Evolutionary conservation across 1,139 yeast species (phyloP).

Genomic region (Saccharomyces hybrid): DNA sequence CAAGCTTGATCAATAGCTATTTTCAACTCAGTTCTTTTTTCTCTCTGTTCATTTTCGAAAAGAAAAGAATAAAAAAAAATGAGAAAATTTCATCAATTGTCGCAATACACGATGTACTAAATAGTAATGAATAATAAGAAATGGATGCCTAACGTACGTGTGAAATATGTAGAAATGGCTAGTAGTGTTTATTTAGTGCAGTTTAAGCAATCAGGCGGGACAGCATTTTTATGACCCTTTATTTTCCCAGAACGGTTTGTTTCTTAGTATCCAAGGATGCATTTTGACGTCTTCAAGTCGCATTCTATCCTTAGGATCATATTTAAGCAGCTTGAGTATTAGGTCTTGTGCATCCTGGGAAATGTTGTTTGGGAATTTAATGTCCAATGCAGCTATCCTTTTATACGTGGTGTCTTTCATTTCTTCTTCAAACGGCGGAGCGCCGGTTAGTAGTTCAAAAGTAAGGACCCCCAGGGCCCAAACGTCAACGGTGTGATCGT

Average conservation of each 20-base stretch:
- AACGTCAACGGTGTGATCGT: slow-evolving; percentile 71
- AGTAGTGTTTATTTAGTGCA: not conserved
- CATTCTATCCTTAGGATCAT: slow-evolving; percentile 61
- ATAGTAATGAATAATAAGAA: not conserved
- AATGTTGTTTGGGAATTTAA: slow-evolving; percentile 61
- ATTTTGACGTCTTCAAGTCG: slow-evolving; percentile 50
- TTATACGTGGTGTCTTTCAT: slow-evolving; percentile 67
- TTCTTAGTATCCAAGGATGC: slow-evolving; percentile 79
- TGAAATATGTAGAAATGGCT: not conserved
- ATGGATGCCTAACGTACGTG: not conserved
- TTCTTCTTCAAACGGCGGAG: slow-evolving; percentile 85
- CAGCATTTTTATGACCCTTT: not conserved
- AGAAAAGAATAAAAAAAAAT: not conserved
- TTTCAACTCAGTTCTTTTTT: not conserved
- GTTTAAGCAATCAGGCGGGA: too few relatives aligned
- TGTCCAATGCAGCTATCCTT: slow-evolving; percentile 69
- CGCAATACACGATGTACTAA: not conserved
- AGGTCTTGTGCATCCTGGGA: slow-evolving; percentile 72
- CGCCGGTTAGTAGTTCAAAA: slow-evolving; percentile 80
- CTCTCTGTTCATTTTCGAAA: not conserved
- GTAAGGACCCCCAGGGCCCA: slow-evolving; percentile 91
- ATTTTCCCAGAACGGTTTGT: slow-evolving; percentile 44
- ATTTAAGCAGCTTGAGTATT: slow-evolving; percentile 48
- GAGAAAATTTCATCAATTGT: not conserved
- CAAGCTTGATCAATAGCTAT: not conserved